A percentile compares a stretch with the other conserved stretches of the same genome.
These are phyloP conservation scores for Pugionium cornutum DNA, from an alignment of 345 rosid genomes.

Conservation along the genomic window DNA sequence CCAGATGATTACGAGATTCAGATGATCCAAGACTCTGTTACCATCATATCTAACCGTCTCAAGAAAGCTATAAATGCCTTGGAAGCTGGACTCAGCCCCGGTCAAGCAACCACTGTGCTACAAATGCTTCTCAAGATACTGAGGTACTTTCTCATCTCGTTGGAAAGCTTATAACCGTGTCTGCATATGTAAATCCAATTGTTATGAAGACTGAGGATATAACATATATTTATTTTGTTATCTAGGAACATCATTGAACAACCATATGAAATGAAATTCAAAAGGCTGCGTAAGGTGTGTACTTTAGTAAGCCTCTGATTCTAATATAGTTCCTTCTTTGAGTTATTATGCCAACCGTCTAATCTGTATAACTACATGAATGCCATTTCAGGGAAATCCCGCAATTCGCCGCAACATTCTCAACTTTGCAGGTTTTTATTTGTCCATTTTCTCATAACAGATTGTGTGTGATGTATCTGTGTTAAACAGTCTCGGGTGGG, in stretches of 20 bases:
- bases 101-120: conserved; percentile 49
- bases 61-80: conserved; percentile 63
- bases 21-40: conserved; percentile 77
- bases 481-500: neutral
- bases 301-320: conserved; percentile 1
- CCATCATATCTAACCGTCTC: conserved; percentile 57
- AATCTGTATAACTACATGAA: conserved; percentile 9
- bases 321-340: neutral
- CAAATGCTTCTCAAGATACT: conserved; percentile 74
- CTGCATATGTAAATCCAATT: neutral
- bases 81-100: conserved; percentile 54
- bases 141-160: conserved; percentile 42
- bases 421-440: conserved; percentile 53
- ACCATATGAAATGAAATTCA: conserved; percentile 72
- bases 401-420: conserved; percentile 62
- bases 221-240: conserved; percentile 20
- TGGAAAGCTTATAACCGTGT: conserved; percentile 14
- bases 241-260: conserved; percentile 79
- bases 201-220: conserved; percentile 2
- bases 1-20: conserved; percentile 74
- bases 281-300: conserved; percentile 75
- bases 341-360: neutral
- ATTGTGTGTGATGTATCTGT: conserved; percentile 5
- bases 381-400: conserved; percentile 72
- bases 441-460: neutral